A percentile compares a stretch with the other conserved stretches of the same genome.
Evolutionary conservation across 441 rosid species (phyloP).

Genomic region (Cnidoscolus chayamansa): DNA sequence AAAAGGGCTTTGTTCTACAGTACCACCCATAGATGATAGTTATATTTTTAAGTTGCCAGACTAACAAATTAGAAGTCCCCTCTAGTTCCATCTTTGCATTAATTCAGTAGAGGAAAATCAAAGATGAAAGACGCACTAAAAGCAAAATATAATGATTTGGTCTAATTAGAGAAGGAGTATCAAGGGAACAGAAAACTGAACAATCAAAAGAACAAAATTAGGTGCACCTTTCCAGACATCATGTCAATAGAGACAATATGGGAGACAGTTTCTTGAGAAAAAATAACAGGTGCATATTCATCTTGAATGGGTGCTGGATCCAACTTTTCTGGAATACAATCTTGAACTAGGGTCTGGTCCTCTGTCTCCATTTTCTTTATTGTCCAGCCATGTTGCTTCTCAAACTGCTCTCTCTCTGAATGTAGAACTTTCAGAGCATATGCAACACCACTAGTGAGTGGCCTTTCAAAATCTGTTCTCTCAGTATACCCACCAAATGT

Average conservation of each 20-base stretch:
- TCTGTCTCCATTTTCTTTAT: conserved; percentile 93
- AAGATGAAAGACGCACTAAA: not conserved
- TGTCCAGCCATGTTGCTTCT: conserved; percentile 68
- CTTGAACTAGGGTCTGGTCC: conserved; percentile 83
- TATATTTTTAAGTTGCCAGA: not conserved
- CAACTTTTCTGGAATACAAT: conserved; percentile 72
- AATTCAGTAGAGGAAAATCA: not conserved
- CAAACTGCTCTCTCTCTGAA: conserved; percentile 82
- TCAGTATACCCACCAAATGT: conserved; percentile 90
- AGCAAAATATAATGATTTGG: not conserved
- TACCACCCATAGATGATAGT: not conserved
- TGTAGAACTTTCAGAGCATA: conserved; percentile 93
- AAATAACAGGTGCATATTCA: conserved; percentile 94
- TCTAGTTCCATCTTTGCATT: not conserved
- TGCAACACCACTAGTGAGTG: conserved; percentile 97
- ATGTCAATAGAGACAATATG: conserved; percentile 94
- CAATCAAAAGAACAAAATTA: conserved; percentile 5
- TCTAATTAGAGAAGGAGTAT: conserved; percentile 6
- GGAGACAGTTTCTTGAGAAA: conserved; percentile 95
- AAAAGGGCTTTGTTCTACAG: conserved; percentile 3
- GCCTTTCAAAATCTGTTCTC: conserved; percentile 96
- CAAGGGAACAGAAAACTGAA: conserved; percentile 6
- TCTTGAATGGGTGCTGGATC: conserved; percentile 86
- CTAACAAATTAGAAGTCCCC: not conserved
- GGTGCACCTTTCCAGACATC: conserved; percentile 95